Evolutionary conservation across 2,329 filamentous ascomycete genomes (phyloP).

Genomic region (Phialophora chinensis): DNA sequence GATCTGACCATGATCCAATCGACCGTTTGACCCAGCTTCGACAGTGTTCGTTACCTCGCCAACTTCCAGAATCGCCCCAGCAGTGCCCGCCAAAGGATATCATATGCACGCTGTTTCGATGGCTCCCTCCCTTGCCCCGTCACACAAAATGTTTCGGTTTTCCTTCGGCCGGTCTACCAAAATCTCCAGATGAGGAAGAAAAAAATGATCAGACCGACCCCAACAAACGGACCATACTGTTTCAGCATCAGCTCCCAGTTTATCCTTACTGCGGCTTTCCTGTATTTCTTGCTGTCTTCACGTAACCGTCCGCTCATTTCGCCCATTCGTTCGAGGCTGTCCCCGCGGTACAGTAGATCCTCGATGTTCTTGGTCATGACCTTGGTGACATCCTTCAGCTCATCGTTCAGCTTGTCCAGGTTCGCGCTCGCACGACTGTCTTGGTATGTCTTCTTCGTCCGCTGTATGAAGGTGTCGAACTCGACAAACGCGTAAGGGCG

Average conservation of each 20-base stretch:
- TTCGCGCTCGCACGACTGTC: conserved; percentile 90
- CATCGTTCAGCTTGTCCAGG: conserved; percentile 92
- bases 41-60: background rate
- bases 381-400: conserved; percentile 95
- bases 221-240: conserved; percentile 93
- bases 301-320: conserved; percentile 85
- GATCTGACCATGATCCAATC: conserved; percentile 59
- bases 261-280: conserved; percentile 87
- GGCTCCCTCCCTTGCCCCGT: background rate
- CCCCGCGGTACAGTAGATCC: conserved; percentile 91
- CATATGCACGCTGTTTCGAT: conserved; percentile 3
- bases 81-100: background rate
- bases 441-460: conserved; percentile 91
- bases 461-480: conserved; percentile 95
- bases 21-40: background rate
- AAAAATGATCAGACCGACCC: conserved; percentile 78
- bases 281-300: conserved; percentile 95
- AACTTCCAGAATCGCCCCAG: background rate
- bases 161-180: conserved; percentile 62
- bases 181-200: conserved; percentile 93
- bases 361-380: conserved; percentile 99
- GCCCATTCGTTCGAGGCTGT: conserved; percentile 95
- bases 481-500: conserved; percentile 97
- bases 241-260: conserved; percentile 97
- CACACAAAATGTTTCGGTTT: background rate